These are phyloP conservation scores for Cinnamomum micranthum DNA, from an alignment of 164 flowering plant species.

Conservation along the genomic window DNA sequence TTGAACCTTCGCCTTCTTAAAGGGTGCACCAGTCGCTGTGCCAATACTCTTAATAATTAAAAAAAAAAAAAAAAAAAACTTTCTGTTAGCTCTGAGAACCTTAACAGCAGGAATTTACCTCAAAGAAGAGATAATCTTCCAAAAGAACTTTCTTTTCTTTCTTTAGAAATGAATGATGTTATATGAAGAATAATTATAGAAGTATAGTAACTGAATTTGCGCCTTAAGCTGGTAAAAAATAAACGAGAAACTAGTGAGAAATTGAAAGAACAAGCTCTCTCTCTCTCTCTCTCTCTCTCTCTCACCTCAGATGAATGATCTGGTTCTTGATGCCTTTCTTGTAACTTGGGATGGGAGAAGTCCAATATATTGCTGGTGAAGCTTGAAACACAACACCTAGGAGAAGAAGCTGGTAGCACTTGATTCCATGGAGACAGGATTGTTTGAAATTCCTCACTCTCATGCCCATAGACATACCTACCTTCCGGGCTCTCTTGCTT, in stretches of 20 bases:
- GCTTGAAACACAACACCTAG: conserved; percentile 65
- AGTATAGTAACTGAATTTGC: too few relatives aligned
- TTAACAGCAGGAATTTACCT: background rate
- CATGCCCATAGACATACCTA: conserved; percentile 30
- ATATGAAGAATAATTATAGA: background rate
- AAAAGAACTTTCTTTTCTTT: background rate
- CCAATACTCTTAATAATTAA: conserved; percentile 4
- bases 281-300: background rate
- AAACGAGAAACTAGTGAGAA: too few relatives aligned
- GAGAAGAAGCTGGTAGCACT: conserved; percentile 39
- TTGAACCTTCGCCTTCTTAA: conserved; percentile 16
- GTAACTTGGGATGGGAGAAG: conserved; percentile 46
- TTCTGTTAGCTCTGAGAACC: background rate
- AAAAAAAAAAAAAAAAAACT: background rate
- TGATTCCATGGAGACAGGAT: conserved; percentile 42
- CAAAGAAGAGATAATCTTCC: background rate
- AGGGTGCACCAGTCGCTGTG: conserved; percentile 4
- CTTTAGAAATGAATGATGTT: background rate
- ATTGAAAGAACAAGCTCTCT: background rate
- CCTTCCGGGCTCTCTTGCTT: conserved; percentile 50
- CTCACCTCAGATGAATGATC: conserved; percentile 16
- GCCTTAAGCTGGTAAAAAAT: too few relatives aligned
- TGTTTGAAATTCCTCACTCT: conserved; percentile 39
- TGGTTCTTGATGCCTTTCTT: conserved; percentile 14
- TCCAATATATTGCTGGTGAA: conserved; percentile 63